Base-by-base conservation (phyloP, 441 rosid genomes). In the Theobroma grandiflorum region DNA sequence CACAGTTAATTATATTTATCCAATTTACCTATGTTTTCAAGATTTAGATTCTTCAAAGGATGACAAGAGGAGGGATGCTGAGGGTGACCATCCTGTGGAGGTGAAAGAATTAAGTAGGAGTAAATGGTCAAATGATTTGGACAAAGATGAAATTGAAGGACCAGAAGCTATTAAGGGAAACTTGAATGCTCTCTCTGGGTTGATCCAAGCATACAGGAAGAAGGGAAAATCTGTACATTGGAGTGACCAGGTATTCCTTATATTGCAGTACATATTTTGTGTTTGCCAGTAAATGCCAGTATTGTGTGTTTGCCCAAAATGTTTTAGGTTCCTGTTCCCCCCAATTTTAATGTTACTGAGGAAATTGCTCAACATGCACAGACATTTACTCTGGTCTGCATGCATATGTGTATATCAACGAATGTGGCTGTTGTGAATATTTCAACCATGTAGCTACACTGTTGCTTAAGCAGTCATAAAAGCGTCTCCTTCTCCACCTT, bases 81-180 rank as follows among this genome's bases (percentile, higher is more conserved):
- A 90, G 81, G 83, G 84, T 58, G 91, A 85, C 83, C 77, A 83
- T 68, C 74, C 81, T 75, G 62, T 77, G 16, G 89, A 80, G 80
- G 90, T 91, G 79, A 92, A 91, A 81, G 95, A 88, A 67, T 80
- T 93, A 76, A 91, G 92, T 75, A 84, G 87, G 90, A 92, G 98
- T 81, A 96, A 94, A 88, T 96, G 99, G 99, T 96, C 95, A 40
- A 85, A 88, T 79, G 87, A 90, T 84, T 86, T 87, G 49, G 95
- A 90, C 35, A 92, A 93, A 59, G 94, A 89, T 45, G 90, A 85
- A 77, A 79, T 65, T 52, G 88, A 92, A 74, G 81, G 85, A 50
- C 81, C 86, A 52, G 18, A 64, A 72, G 76, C 76, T 61, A 16
- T 26, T 20, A 90, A 84, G 86, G 74, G 88, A 70, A 86, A 86